Evolutionary conservation across 1,139 yeast species (phyloP).

Genomic region (Hyphopichia burtonii): DNA sequence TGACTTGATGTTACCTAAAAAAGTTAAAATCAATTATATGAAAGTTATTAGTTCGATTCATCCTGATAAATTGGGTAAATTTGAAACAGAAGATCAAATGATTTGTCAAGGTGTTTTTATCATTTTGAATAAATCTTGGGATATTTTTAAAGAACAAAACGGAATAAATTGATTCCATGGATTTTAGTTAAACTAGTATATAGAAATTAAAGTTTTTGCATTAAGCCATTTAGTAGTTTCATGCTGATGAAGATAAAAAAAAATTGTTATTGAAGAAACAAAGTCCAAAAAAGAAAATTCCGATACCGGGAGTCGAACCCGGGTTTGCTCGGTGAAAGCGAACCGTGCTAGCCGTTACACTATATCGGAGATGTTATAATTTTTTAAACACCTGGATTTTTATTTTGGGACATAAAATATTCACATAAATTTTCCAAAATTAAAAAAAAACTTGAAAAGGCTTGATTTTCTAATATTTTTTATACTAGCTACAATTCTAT

Average conservation of each 20-base stretch:
- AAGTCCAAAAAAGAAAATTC: slow-evolving; percentile 27
- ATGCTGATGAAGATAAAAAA: too few species aligned
- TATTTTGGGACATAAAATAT: too few species aligned
- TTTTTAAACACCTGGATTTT: too few species aligned
- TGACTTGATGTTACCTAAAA: slow-evolving; percentile 87
- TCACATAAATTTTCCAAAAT: neutral
- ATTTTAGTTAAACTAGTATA: too few species aligned
- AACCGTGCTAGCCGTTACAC: slow-evolving; percentile 84
- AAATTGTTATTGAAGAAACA: neutral
- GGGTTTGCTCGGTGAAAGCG: slow-evolving; percentile 82
- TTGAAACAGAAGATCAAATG: slow-evolving; percentile 69
- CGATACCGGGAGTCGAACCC: slow-evolving; percentile 85
- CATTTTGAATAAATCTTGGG: slow-evolving; percentile 88
- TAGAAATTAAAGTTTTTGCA: neutral
- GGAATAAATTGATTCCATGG: slow-evolving; percentile 7
- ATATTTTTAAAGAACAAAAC: slow-evolving; percentile 58
- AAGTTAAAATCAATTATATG: slow-evolving; percentile 84
- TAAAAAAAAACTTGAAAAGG: too few species aligned
- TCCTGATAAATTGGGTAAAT: slow-evolving; percentile 77
- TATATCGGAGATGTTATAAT: slow-evolving; percentile 53
- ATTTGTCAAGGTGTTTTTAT: slow-evolving; percentile 87
- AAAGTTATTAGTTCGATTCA: slow-evolving; percentile 92
- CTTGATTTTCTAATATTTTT: too few species aligned
- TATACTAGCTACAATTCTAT: too few species aligned
- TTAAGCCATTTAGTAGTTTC: too few species aligned